Evolutionary conservation across 2,329 filamentous ascomycete species (phyloP), one percentile per base, ranked within the genome.

Genomic region (Drechslera avenae): DNA sequence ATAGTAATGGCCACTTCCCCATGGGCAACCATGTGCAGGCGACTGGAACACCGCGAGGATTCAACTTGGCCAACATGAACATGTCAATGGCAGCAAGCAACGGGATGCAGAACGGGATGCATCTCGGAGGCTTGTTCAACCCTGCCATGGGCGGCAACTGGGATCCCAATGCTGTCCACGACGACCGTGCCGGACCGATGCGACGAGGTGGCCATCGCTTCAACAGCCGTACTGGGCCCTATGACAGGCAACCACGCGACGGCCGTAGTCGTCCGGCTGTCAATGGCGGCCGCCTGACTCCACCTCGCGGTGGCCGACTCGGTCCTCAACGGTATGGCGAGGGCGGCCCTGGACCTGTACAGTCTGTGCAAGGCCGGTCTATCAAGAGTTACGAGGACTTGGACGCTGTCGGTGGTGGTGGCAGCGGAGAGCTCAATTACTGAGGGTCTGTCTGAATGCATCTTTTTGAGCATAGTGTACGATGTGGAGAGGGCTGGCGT

Each of bases 341-440:
- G 40, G 88, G 89, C 32, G 88, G 84, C 18, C 86, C 88, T 46
- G 92, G 91, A 0, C 93, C 94, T 16, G 84, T 90, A 16, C 92
- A 97, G 75, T 93, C 94, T 9, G 91, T 96, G 1, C 90, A 95
- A 62, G 94, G 94, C 4, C 85, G 94, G 50, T 96, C 90, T 54
- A 78, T 99, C 59, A 96, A 96, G 82, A 97, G 91, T 73, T 99
- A 99, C 71, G 95, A 99, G 74, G 94, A 99, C 71, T 79, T 99
- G 18, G 94, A 99, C 76, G 93, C 95, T n/a, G 78, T 77, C 43
- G 75, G 75, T 32, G 71, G 69, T 16, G 73, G 74, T 43, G 90
- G 87, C 33, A 86, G 87, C 33, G 89, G 90, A 21, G 93, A 97
- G 76, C 78, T 97, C 66, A 95, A 97, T 75, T 97, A 97, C 71